Conservation (phyloP, 139 green algal genomes). For the Microglena sp. region DNA sequence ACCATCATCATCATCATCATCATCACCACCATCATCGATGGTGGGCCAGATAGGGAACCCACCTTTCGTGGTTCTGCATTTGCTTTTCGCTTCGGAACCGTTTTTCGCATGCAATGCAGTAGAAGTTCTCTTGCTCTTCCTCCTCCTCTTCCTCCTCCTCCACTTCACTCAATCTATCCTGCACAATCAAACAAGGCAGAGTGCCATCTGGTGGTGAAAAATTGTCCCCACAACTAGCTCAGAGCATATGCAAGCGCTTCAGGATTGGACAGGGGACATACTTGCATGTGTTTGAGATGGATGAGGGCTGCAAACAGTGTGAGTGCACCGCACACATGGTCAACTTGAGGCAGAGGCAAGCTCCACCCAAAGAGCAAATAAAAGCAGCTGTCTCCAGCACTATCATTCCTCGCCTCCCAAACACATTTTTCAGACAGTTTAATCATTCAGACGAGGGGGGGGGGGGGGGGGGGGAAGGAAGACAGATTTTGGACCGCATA, state of each 20-base stretch:
- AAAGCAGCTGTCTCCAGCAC: not conserved
- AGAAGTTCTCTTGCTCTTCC: constrained; percentile 39
- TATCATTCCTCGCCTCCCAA: not conserved
- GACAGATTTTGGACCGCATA: too few species aligned
- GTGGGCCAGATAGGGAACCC: not conserved
- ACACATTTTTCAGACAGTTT: too few species aligned
- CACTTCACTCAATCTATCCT: not conserved
- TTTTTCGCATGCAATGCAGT: constrained; percentile 87
- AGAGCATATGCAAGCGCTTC: too few species aligned
- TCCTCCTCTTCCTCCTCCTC: constrained; percentile 15
- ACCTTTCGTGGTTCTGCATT: constrained; percentile 76
- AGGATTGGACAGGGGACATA: too few species aligned
- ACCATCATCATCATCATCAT: not conserved
- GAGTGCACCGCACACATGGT: not conserved
- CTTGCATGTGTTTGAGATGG: too few species aligned
- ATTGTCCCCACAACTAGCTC: too few species aligned
- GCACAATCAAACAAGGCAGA: not conserved
- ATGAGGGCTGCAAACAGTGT: not conserved
- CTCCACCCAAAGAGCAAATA: too few species aligned
- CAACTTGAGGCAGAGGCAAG: too few species aligned
- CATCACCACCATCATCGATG: not conserved
- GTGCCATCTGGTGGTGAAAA: too few species aligned
- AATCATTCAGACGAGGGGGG: not conserved
- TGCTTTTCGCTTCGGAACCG: constrained; percentile 73
- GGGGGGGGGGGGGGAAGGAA: not conserved